These are phyloP conservation scores for Microthyrium microscopicum DNA, from an alignment of 2,329 filamentous ascomycete genomes.

Conservation along the genomic window DNA sequence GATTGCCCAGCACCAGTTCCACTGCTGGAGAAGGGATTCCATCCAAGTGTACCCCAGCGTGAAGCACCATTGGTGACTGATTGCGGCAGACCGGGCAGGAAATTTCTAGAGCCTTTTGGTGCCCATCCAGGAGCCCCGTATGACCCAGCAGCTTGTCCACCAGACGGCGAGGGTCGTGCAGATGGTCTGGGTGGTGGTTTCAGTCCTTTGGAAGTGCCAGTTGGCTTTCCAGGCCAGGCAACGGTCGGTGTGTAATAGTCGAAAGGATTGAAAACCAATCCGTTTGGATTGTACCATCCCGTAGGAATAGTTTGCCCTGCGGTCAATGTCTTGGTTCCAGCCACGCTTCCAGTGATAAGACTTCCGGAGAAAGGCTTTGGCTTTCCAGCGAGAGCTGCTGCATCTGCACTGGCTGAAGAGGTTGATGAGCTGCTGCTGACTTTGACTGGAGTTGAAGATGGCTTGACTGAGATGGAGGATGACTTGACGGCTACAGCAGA, in stretches of 20 bases:
- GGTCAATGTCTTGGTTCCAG: too few relatives aligned
- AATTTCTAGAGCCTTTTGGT: conserved; percentile 11
- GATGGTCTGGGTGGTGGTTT: conserved; percentile 9
- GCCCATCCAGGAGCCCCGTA: conserved; percentile 15
- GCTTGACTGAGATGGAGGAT: neutral
- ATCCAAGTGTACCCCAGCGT: conserved; percentile 13
- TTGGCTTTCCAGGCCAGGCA: conserved; percentile 15
- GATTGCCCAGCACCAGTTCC: too few relatives aligned
- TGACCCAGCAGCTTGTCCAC: conserved; percentile 1
- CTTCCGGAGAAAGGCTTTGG: too few relatives aligned
- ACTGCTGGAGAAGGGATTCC: neutral
- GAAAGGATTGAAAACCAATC: conserved; percentile 17
- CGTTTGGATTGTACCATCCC: too few relatives aligned
- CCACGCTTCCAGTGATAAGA: too few relatives aligned
- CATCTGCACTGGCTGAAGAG: too few relatives aligned
- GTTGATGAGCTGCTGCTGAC: too few relatives aligned
- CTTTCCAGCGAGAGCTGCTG: too few relatives aligned
- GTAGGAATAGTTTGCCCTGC: too few relatives aligned
- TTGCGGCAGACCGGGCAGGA: conserved; percentile 13
- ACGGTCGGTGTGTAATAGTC: conserved; percentile 14
- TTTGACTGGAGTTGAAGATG: neutral
- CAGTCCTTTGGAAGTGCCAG: conserved; percentile 12
- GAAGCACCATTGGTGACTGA: conserved; percentile 15
- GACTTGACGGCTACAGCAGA: too few relatives aligned
- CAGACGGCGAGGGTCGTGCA: conserved; percentile 9